Percentiles rank a stretch among this genome's conserved stretches.
Conservation (phyloP, 768 basidiomycete genomes). For the Hydnomerulius pinastri region DNA sequence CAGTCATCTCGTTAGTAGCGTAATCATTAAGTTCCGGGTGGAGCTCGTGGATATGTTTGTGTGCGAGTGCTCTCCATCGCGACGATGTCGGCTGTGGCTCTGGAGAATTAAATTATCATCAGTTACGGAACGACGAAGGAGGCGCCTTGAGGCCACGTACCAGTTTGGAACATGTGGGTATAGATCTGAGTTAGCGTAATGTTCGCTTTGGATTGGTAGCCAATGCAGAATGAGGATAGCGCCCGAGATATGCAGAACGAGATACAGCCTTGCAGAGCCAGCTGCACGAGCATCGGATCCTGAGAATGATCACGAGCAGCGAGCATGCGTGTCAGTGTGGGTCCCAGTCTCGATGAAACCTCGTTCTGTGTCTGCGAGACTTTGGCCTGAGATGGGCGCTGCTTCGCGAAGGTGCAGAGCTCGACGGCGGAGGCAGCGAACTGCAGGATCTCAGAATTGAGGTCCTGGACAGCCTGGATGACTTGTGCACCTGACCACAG, state of each 20-base stretch:
- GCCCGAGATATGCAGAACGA: conserved; percentile 67
- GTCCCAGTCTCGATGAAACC: conserved; percentile 63
- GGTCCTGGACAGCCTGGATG: conserved; percentile 75
- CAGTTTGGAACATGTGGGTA: conserved; percentile 54
- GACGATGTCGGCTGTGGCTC: conserved; percentile 80
- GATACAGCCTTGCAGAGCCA: conserved; percentile 73
- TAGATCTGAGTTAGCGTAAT: conserved; percentile 63
- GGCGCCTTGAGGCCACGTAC: conserved; percentile 34
- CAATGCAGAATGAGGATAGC: conserved; percentile 71
- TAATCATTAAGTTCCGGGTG: conserved; percentile 69
- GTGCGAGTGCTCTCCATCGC: conserved; percentile 75
- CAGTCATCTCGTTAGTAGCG: conserved; percentile 69
- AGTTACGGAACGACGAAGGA: conserved; percentile 11
- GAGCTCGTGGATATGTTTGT: conserved; percentile 64
- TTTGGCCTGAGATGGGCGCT: conserved; percentile 41
- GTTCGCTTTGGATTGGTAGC: conserved; percentile 71
- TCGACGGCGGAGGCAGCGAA: conserved; percentile 77
- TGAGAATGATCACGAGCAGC: conserved; percentile 67
- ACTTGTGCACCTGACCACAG: conserved; percentile 76
- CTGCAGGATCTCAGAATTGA: conserved; percentile 81
- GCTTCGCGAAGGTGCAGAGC: conserved; percentile 53
- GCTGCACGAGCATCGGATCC: conserved; percentile 75
- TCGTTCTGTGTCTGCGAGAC: conserved; percentile 57
- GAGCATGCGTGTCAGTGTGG: conserved; percentile 60
- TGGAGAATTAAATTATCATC: conserved; percentile 23